Evolutionary conservation across 768 basidiomycete species (phyloP).

Genomic region (Lactifluus pinguis): DNA sequence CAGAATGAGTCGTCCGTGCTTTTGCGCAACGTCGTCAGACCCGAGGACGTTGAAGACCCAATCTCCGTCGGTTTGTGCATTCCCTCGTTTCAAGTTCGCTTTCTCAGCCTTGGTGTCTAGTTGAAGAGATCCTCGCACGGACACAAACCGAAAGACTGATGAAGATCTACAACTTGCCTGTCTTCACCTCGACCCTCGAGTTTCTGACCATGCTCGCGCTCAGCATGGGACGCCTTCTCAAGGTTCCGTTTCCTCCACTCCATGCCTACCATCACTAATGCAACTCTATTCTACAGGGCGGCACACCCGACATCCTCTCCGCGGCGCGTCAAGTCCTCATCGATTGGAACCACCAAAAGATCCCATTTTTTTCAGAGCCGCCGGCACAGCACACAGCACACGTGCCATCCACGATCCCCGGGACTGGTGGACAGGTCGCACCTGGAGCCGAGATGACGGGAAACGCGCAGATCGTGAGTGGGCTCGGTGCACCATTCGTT

Average conservation of each 20-base stretch:
- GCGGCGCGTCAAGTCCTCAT: slow-evolving; percentile 74
- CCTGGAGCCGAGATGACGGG: slow-evolving; percentile 75
- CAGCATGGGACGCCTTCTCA: slow-evolving; percentile 71
- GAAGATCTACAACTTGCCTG: slow-evolving; percentile 80
- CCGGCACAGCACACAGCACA: background rate
- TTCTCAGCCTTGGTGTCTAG: slow-evolving; percentile 32
- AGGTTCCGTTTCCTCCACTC: slow-evolving; percentile 32
- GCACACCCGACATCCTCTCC: slow-evolving; percentile 78
- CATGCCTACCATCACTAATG: background rate
- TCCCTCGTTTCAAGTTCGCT: background rate
- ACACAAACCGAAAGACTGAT: slow-evolving; percentile 64
- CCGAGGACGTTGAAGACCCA: slow-evolving; percentile 86
- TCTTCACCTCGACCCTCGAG: slow-evolving; percentile 61
- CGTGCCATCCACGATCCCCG: slow-evolving; percentile 27
- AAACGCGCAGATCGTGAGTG: slow-evolving; percentile 65
- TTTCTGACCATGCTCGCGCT: slow-evolving; percentile 89
- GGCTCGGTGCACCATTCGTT: slow-evolving; percentile 72
- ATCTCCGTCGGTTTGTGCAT: slow-evolving; percentile 66
- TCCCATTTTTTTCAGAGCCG: background rate
- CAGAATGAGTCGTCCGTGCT: slow-evolving; percentile 47
- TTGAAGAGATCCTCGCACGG: slow-evolving; percentile 76
- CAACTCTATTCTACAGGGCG: slow-evolving; percentile 44
- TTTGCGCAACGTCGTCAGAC: slow-evolving; percentile 80
- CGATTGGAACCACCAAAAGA: slow-evolving; percentile 46
- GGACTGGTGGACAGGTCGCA: slow-evolving; percentile 37